Percentiles rank a stretch among this genome's conserved stretches.
Evolutionary conservation across 2,329 filamentous ascomycete species (phyloP).

Genomic region (Cercospora sp.): DNA sequence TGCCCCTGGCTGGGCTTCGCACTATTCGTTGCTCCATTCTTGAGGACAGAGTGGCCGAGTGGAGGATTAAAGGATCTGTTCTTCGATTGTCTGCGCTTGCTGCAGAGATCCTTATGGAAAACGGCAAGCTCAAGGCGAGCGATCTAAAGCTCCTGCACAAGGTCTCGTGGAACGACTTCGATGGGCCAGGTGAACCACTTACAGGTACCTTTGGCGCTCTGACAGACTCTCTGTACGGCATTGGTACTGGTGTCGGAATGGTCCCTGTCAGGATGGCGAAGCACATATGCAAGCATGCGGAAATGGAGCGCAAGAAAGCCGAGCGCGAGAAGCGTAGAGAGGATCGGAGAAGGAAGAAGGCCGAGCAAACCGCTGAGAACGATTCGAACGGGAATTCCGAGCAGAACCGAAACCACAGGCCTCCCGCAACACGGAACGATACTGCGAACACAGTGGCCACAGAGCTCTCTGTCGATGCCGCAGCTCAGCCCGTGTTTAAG

Average conservation of each 20-base stretch:
- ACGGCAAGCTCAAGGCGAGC: conserved; percentile 63
- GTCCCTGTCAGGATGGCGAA: conserved; percentile 64
- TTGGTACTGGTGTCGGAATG: conserved; percentile 63
- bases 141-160: conserved; percentile 65
- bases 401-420: conserved; percentile 16
- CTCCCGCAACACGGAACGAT: conserved; percentile 22
- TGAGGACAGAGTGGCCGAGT: conserved; percentile 62
- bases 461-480: conserved; percentile 29
- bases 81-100: conserved; percentile 64
- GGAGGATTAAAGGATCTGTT: conserved; percentile 63
- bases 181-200: conserved; percentile 71
- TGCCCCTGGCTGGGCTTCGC: conserved; percentile 50
- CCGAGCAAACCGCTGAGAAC: conserved; percentile 7
- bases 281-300: conserved; percentile 56
- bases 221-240: conserved; percentile 57
- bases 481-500: conserved; percentile 31
- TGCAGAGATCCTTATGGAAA: conserved; percentile 63
- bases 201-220: conserved; percentile 65
- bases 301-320: conserved; percentile 53
- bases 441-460: conserved; percentile 34
- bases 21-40: conserved; percentile 67
- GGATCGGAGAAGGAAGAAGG: conserved; percentile 30
- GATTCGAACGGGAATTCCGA: not conserved
- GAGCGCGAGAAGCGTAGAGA: conserved; percentile 36
- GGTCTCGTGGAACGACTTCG: conserved; percentile 70